These are phyloP conservation scores for Nemania bipapillata DNA, from an alignment of 2,329 filamentous ascomycete species.

Conservation along the genomic window DNA sequence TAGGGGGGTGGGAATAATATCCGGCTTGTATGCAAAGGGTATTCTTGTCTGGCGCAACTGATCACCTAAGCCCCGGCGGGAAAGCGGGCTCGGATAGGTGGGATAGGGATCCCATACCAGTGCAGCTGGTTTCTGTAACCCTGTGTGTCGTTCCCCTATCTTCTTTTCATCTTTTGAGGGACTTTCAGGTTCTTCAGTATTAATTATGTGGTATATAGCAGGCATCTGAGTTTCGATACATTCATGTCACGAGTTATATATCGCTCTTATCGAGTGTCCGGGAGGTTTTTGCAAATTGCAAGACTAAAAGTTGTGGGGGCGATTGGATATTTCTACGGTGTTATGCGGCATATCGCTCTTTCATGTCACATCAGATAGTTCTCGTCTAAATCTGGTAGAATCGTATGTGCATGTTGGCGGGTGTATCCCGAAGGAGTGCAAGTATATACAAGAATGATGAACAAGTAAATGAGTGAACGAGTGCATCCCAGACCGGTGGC, in stretches of 20 bases:
- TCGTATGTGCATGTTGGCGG: constrained; percentile 32
- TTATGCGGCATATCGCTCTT: not conserved
- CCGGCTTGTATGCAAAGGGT: constrained; percentile 55
- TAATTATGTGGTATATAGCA: no score
- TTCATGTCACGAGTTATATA: not conserved
- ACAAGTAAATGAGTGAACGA: not conserved
- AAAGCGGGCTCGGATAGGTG: not conserved
- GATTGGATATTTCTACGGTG: not conserved
- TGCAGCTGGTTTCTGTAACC: not conserved
- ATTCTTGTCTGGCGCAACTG: constrained; percentile 46
- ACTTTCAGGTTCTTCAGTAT: not conserved
- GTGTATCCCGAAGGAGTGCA: constrained; percentile 19
- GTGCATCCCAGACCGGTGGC: not conserved
- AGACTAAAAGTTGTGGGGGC: not conserved
- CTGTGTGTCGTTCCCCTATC: not conserved
- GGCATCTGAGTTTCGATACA: not conserved
- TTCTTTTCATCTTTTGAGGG: not conserved
- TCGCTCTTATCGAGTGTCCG: not conserved
- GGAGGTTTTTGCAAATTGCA: no score
- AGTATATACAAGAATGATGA: constrained; percentile 41
- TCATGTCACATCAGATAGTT: not conserved
- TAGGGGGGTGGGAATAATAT: constrained; percentile 51
- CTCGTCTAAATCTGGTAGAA: not conserved
- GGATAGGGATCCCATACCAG: not conserved
- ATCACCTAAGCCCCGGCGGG: not conserved